These are phyloP conservation scores for Achaetomium macrosporum DNA, from an alignment of 2,329 filamentous ascomycete genomes.

Conservation along the genomic window DNA sequence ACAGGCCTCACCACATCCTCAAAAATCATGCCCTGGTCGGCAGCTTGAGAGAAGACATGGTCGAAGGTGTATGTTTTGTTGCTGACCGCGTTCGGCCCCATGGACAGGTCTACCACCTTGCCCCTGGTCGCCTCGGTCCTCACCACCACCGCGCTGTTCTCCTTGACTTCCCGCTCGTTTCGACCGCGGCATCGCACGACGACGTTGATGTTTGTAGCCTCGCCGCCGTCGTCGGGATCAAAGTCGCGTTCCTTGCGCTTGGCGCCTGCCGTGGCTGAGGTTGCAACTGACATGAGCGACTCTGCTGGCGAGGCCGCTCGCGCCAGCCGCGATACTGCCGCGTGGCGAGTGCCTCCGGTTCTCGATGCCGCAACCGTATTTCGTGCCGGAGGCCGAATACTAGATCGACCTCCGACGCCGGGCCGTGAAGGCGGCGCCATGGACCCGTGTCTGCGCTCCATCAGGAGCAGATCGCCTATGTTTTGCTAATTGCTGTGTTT, in stretches of 20 bases:
- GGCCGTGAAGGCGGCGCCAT: slow-evolving; percentile 23
- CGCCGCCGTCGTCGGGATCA: slow-evolving; percentile 56
- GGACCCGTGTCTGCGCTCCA: slow-evolving; percentile 30
- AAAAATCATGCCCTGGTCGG: slow-evolving; percentile 89
- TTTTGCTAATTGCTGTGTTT: slow-evolving; percentile 7
- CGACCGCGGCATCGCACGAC: slow-evolving; percentile 91
- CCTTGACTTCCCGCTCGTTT: slow-evolving; percentile 84
- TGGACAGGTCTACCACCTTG: slow-evolving; percentile 75
- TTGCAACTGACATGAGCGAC: slow-evolving; percentile 57
- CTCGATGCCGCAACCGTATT: slow-evolving; percentile 22
- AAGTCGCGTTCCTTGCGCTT: slow-evolving; percentile 89
- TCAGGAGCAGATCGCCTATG: slow-evolving; percentile 22
- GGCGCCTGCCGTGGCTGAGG: slow-evolving; percentile 50
- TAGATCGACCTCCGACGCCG: slow-evolving; percentile 25
- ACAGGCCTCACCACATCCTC: slow-evolving; percentile 94
- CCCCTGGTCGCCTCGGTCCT: slow-evolving; percentile 84
- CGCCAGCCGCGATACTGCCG: slow-evolving; percentile 28
- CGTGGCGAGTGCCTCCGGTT: slow-evolving; percentile 14
- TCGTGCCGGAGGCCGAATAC: slow-evolving; percentile 24
- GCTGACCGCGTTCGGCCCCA: slow-evolving; percentile 86
- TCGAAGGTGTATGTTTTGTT: slow-evolving; percentile 98
- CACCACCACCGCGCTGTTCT: slow-evolving; percentile 92
- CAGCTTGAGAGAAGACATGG: slow-evolving; percentile 91
- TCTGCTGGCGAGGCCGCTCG: slow-evolving; percentile 60
- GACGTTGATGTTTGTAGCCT: slow-evolving; percentile 96